A percentile compares a stretch with the other conserved stretches of the same genome.
Conservation (phyloP, 306 rosid genomes). For the Cucurbita moschata region DNA sequence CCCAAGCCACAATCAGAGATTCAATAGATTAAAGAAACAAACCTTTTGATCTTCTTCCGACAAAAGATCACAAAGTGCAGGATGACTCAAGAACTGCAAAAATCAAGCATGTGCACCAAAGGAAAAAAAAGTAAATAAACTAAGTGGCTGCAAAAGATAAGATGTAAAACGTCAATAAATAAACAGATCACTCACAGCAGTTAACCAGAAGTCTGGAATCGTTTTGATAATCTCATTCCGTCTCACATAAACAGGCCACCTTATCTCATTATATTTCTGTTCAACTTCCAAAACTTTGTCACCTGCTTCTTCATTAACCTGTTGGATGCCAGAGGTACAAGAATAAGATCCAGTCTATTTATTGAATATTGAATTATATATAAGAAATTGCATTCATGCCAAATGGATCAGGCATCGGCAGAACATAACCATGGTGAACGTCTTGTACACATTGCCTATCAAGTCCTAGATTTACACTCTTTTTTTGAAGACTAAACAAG, state of each 20-base stretch:
- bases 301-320: constrained; percentile 73
- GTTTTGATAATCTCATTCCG: constrained; percentile 52
- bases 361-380: not conserved
- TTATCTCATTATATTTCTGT: constrained; percentile 57
- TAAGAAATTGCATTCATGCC: not conserved
- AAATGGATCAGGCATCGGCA: not conserved
- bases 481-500: not conserved
- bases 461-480: not conserved
- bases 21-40: constrained; percentile 2
- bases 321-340: constrained; percentile 14
- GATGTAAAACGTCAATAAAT: not conserved
- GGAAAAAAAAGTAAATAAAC: not conserved
- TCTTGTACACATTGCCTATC: not conserved
- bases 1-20: not conserved
- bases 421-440: not conserved
- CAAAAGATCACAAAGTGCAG: constrained; percentile 56
- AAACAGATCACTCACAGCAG: constrained; percentile 52
- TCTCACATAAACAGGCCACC: constrained; percentile 48
- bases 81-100: constrained; percentile 82
- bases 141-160: not conserved
- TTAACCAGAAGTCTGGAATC: constrained; percentile 83
- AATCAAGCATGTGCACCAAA: not conserved
- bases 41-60: constrained; percentile 55
- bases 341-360: not conserved
- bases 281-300: constrained; percentile 60